A percentile compares a stretch with the other conserved stretches of the same genome.
Conservation (phyloP, 2,329 filamentous ascomycete species). For the Drechslera avenae region DNA sequence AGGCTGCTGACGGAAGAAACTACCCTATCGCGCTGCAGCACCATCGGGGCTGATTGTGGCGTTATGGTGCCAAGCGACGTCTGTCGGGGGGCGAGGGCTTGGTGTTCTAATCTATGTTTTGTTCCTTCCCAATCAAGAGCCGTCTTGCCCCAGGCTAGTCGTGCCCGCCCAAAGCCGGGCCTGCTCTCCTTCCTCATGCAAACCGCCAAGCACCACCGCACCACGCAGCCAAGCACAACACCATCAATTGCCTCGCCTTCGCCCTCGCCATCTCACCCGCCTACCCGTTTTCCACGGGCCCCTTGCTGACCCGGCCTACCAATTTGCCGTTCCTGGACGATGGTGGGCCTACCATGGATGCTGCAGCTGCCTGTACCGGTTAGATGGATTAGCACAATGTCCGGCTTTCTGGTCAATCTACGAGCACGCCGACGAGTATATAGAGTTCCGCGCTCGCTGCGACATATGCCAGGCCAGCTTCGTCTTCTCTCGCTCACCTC, state of each 20-base stretch:
- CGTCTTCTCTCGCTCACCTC: conserved; percentile 12
- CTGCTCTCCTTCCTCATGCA: conserved; percentile 29
- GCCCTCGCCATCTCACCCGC: conserved; percentile 19
- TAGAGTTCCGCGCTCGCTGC: conserved; percentile 12
- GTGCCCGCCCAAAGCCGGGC: conserved; percentile 20
- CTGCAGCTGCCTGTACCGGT: conserved; percentile 33
- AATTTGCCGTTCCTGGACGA: conserved; percentile 24
- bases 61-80: conserved; percentile 17
- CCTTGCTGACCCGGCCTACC: conserved; percentile 7
- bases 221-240: conserved; percentile 27
- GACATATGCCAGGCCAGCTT: conserved; percentile 10
- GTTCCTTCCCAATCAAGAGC: conserved; percentile 35
- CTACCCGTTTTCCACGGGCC: conserved; percentile 12
- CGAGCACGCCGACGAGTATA: conserved; percentile 11
- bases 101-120: conserved; percentile 21
- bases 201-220: conserved; percentile 14
- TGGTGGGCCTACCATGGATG: conserved; percentile 3
- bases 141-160: conserved; percentile 17
- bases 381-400: conserved; percentile 14
- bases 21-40: conserved; percentile 1
- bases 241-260: conserved; percentile 21
- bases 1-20: neutral
- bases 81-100: conserved; percentile 22
- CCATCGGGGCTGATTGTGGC: conserved; percentile 20
- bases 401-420: conserved; percentile 2